phyloP scores from a whole-genome alignment of 202 grass and related monocot species.

The Setaria viridis region DNA sequence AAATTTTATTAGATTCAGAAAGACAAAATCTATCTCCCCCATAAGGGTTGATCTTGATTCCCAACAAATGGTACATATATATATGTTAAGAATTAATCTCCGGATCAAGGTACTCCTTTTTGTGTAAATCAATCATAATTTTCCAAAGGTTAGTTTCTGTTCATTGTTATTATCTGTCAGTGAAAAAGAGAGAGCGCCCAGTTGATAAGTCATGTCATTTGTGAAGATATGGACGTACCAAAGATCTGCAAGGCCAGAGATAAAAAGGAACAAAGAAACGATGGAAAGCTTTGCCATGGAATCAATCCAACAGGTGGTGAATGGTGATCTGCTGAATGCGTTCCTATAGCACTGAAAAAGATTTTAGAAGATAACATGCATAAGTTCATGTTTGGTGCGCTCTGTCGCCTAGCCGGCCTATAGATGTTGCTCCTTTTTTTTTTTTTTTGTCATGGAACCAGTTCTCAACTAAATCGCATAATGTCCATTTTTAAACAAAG shows the following conservation, averaged over 20 bases:
- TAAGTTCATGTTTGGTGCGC: conserved; percentile 12
- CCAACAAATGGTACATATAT: not conserved
- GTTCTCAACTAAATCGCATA: conserved; percentile 1
- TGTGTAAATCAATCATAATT: not conserved
- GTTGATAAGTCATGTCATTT: conserved; percentile 38
- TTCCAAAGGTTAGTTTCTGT: too few species aligned
- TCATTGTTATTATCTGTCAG: not conserved
- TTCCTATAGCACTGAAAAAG: not conserved
- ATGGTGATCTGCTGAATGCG: conserved; percentile 6
- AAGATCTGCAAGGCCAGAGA: conserved; percentile 32
- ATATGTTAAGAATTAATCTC: not conserved
- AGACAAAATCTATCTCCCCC: not conserved
- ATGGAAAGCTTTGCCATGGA: not conserved
- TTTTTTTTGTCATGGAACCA: not conserved
- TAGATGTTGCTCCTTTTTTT: not conserved
- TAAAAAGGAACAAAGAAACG: not conserved
- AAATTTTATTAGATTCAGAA: not conserved
- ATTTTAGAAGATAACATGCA: not conserved
- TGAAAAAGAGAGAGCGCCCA: not conserved
- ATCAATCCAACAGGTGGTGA: conserved; percentile 27
- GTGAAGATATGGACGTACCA: conserved; percentile 29
- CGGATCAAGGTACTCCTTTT: not conserved
- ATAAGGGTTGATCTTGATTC: not conserved
- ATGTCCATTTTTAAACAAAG: conserved; percentile 20
- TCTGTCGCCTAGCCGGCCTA: not conserved